Percentiles rank a stretch among this genome's conserved stretches.
These are phyloP conservation scores for Pythium pyrilobum DNA, from an alignment of 352 stramenopile species.

Conservation along the genomic window DNA sequence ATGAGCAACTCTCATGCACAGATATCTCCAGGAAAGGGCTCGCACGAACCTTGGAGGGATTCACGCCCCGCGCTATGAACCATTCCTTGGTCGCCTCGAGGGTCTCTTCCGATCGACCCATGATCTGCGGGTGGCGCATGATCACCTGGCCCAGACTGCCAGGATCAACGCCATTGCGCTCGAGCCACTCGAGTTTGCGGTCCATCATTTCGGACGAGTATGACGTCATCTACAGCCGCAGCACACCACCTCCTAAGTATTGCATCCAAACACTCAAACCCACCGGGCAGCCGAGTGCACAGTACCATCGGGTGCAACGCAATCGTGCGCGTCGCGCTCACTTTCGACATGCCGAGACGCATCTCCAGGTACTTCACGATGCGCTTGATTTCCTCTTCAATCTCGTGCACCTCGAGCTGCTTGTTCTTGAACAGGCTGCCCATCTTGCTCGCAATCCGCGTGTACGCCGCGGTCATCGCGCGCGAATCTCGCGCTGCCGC, in stretches of 20 bases:
- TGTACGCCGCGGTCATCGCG: background rate
- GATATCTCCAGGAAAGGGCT: background rate
- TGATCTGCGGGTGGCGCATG: slow-evolving; percentile 6
- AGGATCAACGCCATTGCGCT: background rate
- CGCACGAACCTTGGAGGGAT: slow-evolving; percentile 5
- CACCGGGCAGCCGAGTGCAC: background rate
- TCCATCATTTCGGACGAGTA: slow-evolving; percentile 4
- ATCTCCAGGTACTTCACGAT: background rate
- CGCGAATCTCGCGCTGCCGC: background rate
- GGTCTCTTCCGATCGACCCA: slow-evolving; percentile 5
- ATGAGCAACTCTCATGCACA: background rate
- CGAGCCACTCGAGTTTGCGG: slow-evolving; percentile 10
- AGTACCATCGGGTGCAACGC: slow-evolving; percentile 11
- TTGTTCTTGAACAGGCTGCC: background rate
- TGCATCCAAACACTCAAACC: background rate
- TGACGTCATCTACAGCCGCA: background rate
- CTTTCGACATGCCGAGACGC: background rate
- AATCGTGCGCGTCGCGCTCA: background rate
- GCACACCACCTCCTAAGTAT: background rate
- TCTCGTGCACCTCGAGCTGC: background rate
- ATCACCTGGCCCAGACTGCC: background rate
- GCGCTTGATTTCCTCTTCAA: background rate
- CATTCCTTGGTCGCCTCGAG: slow-evolving; percentile 6
- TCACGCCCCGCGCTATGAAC: slow-evolving; percentile 8
- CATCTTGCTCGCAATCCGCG: slow-evolving; percentile 3